Percentiles rank a stretch among this genome's conserved stretches.
These are phyloP conservation scores for Rheum nobile DNA, from an alignment of 148 eudicot species.

Conservation along the genomic window DNA sequence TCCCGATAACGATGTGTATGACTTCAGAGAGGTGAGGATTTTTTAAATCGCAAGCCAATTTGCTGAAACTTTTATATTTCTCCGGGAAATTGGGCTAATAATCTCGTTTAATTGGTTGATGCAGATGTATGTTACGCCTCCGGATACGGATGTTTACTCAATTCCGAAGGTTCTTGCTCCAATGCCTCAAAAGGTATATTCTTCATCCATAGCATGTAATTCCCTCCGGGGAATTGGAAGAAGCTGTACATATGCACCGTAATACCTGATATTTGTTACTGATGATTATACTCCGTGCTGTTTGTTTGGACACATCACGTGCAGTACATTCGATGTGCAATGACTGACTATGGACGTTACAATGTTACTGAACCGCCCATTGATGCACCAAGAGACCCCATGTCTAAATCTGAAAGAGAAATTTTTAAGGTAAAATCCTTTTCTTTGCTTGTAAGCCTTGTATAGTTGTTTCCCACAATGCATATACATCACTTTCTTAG, in stretches of 20 bases:
- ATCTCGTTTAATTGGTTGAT: constrained; percentile 11
- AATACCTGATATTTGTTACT: not conserved
- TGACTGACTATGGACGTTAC: constrained; percentile 87
- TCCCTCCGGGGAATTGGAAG: not conserved
- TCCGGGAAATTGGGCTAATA: not conserved
- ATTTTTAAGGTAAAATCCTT: constrained; percentile 50
- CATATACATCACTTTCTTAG: not conserved
- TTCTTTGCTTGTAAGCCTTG: not conserved
- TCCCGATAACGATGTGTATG: constrained; percentile 83
- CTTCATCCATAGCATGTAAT: not conserved
- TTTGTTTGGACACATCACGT: not conserved
- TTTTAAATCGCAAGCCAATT: not conserved
- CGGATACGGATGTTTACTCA: constrained; percentile 86
- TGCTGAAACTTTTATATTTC: not conserved
- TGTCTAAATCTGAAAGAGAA: constrained; percentile 86
- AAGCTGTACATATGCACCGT: not conserved
- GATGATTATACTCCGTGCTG: not conserved
- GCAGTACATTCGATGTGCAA: constrained; percentile 93
- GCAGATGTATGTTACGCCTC: constrained; percentile 97
- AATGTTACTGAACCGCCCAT: constrained; percentile 92
- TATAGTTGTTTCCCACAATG: not conserved
- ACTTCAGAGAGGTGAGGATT: constrained; percentile 65
- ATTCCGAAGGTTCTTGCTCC: constrained; percentile 93
- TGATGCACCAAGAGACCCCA: constrained; percentile 97
- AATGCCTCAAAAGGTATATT: constrained; percentile 81